Evolutionary conservation across 768 basidiomycete species (phyloP).

Genomic region (Tylopilus plumbeoviolaceoides): DNA sequence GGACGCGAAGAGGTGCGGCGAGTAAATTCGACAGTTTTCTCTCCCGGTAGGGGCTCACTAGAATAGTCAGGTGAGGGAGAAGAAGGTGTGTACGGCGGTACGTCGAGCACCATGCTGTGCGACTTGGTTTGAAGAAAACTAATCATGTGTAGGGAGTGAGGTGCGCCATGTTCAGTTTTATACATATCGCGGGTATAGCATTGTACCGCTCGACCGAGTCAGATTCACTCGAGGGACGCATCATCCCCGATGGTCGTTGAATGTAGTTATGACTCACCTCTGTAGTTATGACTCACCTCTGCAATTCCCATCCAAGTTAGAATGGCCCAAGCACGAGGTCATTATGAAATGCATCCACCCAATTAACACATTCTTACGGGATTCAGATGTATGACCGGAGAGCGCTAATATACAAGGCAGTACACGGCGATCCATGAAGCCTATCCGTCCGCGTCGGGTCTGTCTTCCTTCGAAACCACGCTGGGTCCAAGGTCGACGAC

Average conservation of each 20-base stretch:
- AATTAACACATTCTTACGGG: not conserved
- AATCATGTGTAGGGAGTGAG: too few relatives aligned
- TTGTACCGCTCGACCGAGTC: not conserved
- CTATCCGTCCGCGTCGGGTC: constrained; percentile 19
- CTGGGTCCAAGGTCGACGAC: constrained; percentile 77
- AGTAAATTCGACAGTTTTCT: constrained; percentile 47
- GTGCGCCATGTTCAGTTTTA: not conserved
- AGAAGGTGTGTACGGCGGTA: constrained; percentile 50
- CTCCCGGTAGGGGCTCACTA: constrained; percentile 43
- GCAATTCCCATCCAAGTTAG: not conserved
- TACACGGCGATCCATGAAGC: not conserved
- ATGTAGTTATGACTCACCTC: not conserved
- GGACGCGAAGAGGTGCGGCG: constrained; percentile 15
- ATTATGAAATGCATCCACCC: not conserved
- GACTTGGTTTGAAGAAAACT: not conserved
- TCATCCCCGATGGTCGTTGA: not conserved
- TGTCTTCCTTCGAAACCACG: constrained; percentile 56
- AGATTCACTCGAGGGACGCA: not conserved
- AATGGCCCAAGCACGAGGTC: not conserved
- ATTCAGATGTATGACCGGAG: not conserved
- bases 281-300: not conserved
- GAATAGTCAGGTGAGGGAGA: constrained; percentile 54
- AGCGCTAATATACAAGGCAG: not conserved
- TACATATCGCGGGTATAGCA: not conserved
- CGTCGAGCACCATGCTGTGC: constrained; percentile 8